A percentile compares a stretch with the other conserved stretches of the same genome.
Conservation (phyloP, 129 eudicot species). For the Silybum marianum region DNA sequence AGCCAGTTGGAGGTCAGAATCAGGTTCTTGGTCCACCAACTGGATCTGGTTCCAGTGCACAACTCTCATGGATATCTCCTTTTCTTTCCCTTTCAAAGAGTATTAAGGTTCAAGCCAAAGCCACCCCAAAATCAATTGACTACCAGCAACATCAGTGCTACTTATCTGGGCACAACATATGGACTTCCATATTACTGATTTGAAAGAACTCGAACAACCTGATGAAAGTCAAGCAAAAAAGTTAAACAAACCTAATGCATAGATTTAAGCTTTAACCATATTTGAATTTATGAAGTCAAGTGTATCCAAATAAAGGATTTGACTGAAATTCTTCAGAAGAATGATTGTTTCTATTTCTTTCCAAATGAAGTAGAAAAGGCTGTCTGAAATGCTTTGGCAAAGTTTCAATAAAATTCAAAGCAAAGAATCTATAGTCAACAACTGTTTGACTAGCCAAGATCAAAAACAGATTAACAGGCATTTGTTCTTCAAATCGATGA, state of each 20-base stretch:
- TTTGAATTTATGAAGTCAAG: not conserved
- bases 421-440: not conserved
- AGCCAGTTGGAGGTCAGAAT: conserved; percentile 80
- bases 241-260: conserved; percentile 5
- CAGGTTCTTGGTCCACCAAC: conserved; percentile 9
- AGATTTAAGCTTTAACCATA: too few relatives aligned
- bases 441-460: not conserved
- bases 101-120: too few relatives aligned
- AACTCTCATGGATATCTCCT: too few relatives aligned
- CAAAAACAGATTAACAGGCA: not conserved
- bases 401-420: not conserved
- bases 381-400: not conserved
- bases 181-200: not conserved
- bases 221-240: not conserved
- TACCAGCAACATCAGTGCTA: not conserved
- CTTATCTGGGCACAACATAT: too few relatives aligned
- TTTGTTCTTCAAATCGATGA: too few relatives aligned
- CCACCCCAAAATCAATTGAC: too few relatives aligned
- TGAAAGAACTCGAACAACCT: conserved; percentile 8
- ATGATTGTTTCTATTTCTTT: not conserved
- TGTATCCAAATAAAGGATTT: not conserved
- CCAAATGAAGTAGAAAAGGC: not conserved
- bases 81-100: too few relatives aligned
- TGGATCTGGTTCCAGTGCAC: too few relatives aligned
- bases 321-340: not conserved